Percentiles rank a stretch among this genome's conserved stretches.
These are phyloP conservation scores for Pyrus bretschneideri DNA, from an alignment of 306 rosid genomes.

Conservation along the genomic window DNA sequence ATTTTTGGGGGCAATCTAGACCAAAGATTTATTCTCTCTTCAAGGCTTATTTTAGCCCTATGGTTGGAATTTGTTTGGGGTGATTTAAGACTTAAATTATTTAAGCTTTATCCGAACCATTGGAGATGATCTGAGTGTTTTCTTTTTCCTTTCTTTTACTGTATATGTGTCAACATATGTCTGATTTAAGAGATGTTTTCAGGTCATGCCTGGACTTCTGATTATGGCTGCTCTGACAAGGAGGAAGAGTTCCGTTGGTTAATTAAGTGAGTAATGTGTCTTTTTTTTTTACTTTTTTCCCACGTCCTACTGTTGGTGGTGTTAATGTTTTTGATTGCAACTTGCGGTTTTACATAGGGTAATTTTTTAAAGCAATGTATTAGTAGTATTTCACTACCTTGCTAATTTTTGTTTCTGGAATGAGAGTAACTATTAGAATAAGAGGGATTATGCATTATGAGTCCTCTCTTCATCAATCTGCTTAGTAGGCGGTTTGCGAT, in stretches of 20 bases:
- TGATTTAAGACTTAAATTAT: too few relatives aligned
- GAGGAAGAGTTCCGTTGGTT: conserved; percentile 90
- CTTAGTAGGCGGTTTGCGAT: neutral
- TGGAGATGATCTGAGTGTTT: neutral
- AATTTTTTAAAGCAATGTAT: too few relatives aligned
- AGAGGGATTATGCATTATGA: neutral
- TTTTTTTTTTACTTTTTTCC: neutral
- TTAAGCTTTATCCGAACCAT: too few relatives aligned
- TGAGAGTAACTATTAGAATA: neutral
- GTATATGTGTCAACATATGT: neutral
- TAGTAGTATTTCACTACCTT: neutral
- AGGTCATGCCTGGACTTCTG: conserved; percentile 98
- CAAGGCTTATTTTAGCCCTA: too few relatives aligned
- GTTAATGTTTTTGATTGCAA: neutral
- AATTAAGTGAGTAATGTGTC: conserved; percentile 55
- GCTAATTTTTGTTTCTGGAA: neutral
- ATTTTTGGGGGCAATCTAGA: too few relatives aligned
- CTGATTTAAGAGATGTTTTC: conserved; percentile 19
- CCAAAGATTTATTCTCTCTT: too few relatives aligned
- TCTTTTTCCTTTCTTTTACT: neutral
- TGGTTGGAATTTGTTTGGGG: too few relatives aligned
- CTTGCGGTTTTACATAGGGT: neutral
- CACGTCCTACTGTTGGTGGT: neutral
- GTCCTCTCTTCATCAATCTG: neutral
- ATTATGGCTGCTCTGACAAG: conserved; percentile 85